Percentiles rank a stretch among this genome's conserved stretches.
Evolutionary conservation across 2,329 filamentous ascomycete genomes (phyloP).

Genomic region (Xylariaceae sp.): DNA sequence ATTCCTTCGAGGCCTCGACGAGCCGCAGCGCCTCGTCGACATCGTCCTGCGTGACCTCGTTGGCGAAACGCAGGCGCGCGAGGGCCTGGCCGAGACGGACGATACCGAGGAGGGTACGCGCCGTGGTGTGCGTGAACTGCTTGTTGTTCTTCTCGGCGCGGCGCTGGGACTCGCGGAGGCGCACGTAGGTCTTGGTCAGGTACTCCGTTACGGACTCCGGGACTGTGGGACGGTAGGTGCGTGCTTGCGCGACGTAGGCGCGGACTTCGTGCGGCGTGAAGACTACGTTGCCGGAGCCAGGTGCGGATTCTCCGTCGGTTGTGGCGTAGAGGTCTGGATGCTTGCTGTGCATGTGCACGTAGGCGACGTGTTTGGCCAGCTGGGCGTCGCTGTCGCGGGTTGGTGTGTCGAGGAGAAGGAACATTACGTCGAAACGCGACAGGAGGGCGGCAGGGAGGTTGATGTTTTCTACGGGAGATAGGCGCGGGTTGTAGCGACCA

Average conservation of each 20-base stretch:
- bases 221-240: constrained; percentile 82
- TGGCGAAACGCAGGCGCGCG: constrained; percentile 83
- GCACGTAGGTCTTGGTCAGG: constrained; percentile 94
- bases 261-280: constrained; percentile 92
- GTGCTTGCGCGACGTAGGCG: constrained; percentile 90
- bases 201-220: constrained; percentile 87
- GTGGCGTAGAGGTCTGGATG: constrained; percentile 68
- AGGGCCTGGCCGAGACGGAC: constrained; percentile 91
- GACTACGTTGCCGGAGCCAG: constrained; percentile 53
- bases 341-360: constrained; percentile 93
- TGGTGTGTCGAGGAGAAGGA: constrained; percentile 93
- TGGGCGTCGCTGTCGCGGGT: constrained; percentile 86
- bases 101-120: constrained; percentile 87
- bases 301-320: constrained; percentile 36
- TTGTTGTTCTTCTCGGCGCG: constrained; percentile 86
- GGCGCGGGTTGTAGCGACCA: constrained; percentile 93
- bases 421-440: constrained; percentile 95
- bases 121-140: constrained; percentile 90
- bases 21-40: constrained; percentile 92
- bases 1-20: constrained; percentile 90
- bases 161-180: constrained; percentile 87
- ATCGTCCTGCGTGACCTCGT: constrained; percentile 81
- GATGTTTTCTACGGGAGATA: constrained; percentile 98
- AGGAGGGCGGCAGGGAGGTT: constrained; percentile 96
- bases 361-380: constrained; percentile 89